A percentile compares a stretch with the other conserved stretches of the same genome.
Evolutionary conservation across 305 asterid genomes (phyloP).

Genomic region (Fraxinus nigra): DNA sequence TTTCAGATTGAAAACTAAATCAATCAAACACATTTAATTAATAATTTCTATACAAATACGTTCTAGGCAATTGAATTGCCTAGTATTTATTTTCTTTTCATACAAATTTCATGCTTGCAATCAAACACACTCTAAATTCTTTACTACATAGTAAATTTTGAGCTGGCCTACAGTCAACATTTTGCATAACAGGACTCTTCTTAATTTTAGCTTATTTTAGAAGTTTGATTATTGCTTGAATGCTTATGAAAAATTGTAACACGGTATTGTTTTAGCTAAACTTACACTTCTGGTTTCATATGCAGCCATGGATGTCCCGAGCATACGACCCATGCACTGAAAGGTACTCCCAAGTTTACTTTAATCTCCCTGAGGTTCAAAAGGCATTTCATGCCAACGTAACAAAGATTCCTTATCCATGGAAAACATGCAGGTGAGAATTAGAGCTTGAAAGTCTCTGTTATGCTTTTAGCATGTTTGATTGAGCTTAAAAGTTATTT

Average conservation of each 20-base stretch:
- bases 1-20: neutral
- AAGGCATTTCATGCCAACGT: constrained; percentile 81
- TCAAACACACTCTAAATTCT: neutral
- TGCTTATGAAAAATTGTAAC: neutral
- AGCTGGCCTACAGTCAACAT: neutral
- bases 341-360: constrained; percentile 60
- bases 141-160: neutral
- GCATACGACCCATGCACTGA: constrained; percentile 95
- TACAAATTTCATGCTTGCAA: neutral
- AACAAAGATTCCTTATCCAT: constrained; percentile 62
- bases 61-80: too few species aligned
- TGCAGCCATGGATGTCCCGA: constrained; percentile 88
- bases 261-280: constrained; percentile 3
- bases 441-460: constrained; percentile 7
- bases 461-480: neutral
- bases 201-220: neutral
- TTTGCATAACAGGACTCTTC: neutral
- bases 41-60: neutral
- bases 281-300: constrained; percentile 21
- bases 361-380: constrained; percentile 86
- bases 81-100: too few species aligned
- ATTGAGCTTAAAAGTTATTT: neutral
- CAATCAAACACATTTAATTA: neutral
- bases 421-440: constrained; percentile 85
- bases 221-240: neutral